A percentile compares a stretch with the other conserved stretches of the same genome.
These are phyloP conservation scores for Penicillium psychrosexuale DNA, from an alignment of 2,329 filamentous ascomycete species.

Conservation along the genomic window DNA sequence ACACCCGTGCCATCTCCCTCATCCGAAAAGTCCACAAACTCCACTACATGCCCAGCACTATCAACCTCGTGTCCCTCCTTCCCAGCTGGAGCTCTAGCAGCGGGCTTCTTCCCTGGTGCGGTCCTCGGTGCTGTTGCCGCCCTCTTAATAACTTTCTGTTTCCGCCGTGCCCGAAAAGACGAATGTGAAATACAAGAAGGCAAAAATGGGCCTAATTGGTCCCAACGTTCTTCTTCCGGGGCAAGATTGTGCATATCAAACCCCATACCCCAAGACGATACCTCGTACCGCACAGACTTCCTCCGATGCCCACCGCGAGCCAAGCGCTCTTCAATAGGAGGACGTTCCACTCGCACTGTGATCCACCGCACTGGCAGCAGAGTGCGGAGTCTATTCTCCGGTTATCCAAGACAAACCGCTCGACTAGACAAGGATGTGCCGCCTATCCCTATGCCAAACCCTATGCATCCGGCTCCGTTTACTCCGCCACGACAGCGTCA, in stretches of 20 bases:
- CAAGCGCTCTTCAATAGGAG: slow-evolving; percentile 23
- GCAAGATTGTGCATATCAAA: slow-evolving; percentile 40
- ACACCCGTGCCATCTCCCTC: slow-evolving; percentile 23
- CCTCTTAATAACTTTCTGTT: slow-evolving; percentile 49
- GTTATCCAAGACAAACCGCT: slow-evolving; percentile 9
- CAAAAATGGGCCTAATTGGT: slow-evolving; percentile 29
- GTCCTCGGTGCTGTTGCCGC: slow-evolving; percentile 50
- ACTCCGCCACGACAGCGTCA: slow-evolving; percentile 25
- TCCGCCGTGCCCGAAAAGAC: slow-evolving; percentile 28
- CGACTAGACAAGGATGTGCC: slow-evolving; percentile 23
- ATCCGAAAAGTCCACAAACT: slow-evolving; percentile 16
- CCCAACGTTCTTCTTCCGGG: slow-evolving; percentile 33
- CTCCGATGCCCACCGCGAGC: slow-evolving; percentile 24
- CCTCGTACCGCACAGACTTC: slow-evolving; percentile 45
- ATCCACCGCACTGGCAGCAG: slow-evolving; percentile 36
- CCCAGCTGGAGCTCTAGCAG: slow-evolving; percentile 41
- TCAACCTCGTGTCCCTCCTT: slow-evolving; percentile 36
- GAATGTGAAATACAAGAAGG: slow-evolving; percentile 20
- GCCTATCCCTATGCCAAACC: slow-evolving; percentile 13
- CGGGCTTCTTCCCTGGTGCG: slow-evolving; percentile 48
- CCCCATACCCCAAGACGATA: slow-evolving; percentile 44
- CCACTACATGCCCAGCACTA: slow-evolving; percentile 1
- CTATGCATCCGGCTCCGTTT: slow-evolving; percentile 12
- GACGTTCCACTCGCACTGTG: slow-evolving; percentile 34
- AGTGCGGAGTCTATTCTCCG: slow-evolving; percentile 38